phyloP scores from a whole-genome alignment of 352 stramenopile genomes.

The Phytophthora tubulina region DNA sequence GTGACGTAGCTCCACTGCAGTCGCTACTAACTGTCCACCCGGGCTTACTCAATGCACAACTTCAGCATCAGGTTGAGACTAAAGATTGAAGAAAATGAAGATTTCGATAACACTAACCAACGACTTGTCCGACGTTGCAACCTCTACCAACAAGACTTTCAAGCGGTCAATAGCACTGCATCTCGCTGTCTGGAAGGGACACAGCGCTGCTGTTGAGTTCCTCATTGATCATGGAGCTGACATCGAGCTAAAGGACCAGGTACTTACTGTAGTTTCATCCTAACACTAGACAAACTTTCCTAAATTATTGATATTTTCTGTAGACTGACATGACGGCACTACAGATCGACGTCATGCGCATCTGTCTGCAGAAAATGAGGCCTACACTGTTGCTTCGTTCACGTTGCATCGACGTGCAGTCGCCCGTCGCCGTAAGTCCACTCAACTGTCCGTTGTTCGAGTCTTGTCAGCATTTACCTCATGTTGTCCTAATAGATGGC shows the following conservation, averaged over 20 bases:
- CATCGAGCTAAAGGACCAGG: slow-evolving; percentile 6
- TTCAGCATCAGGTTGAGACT: slow-evolving; percentile 13
- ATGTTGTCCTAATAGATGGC: slow-evolving; percentile 33
- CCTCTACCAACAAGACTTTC: not conserved
- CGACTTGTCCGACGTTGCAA: not conserved
- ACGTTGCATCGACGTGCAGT: slow-evolving; percentile 50
- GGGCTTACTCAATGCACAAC: slow-evolving; percentile 1
- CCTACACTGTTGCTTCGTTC: slow-evolving; percentile 47
- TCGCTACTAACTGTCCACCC: not conserved
- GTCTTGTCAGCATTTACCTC: not conserved
- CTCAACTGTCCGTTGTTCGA: too few relatives aligned
- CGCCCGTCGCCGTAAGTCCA: slow-evolving; percentile 42
- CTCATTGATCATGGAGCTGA: slow-evolving; percentile 7
- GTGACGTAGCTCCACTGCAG: not conserved
- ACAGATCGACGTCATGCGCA: slow-evolving; percentile 56
- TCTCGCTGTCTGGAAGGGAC: slow-evolving; percentile 13
- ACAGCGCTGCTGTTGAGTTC: not conserved
- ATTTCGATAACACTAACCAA: not conserved
- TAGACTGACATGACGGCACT: slow-evolving; percentile 51
- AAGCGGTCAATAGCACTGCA: slow-evolving; percentile 7
- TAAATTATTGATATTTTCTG: too few relatives aligned
- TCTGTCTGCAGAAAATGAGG: slow-evolving; percentile 59
- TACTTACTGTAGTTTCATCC: not conserved
- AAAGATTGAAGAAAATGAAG: not conserved
- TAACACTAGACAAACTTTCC: too few relatives aligned